Evolutionary conservation across 116 monocot species (phyloP).

Genomic region (Thalassia testudinum): DNA sequence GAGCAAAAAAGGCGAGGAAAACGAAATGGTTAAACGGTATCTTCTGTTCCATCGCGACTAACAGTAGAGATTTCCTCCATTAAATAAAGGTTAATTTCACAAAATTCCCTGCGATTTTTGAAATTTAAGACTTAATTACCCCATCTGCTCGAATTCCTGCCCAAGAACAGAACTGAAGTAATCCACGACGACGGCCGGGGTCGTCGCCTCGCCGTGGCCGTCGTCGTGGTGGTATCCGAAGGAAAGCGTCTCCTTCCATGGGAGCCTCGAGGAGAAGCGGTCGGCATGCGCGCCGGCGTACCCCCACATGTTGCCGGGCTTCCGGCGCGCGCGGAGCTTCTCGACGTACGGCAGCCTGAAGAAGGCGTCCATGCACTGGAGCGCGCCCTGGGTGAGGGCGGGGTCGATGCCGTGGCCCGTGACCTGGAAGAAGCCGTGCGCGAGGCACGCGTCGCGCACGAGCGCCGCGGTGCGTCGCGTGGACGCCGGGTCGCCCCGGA

Average conservation of each 20-base stretch:
- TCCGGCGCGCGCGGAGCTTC: conserved; percentile 34
- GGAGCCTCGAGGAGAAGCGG: conserved; percentile 46
- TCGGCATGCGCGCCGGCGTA: conserved; percentile 69
- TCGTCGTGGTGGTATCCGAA: conserved; percentile 24
- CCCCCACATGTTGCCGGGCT: conserved; percentile 58
- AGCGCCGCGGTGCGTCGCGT: conserved; percentile 19
- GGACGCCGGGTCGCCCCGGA: conserved; percentile 14
- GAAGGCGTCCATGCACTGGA: conserved; percentile 42
- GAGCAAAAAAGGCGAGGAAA: no score
- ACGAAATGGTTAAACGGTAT: no score
- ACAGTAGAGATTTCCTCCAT: no score
- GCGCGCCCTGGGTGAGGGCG: conserved; percentile 14
- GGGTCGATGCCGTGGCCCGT: conserved; percentile 33
- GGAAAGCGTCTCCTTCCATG: conserved; percentile 90
- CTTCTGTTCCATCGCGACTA: no score
- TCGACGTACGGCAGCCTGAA: conserved; percentile 31
- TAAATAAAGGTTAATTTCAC: no score
- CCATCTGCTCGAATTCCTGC: conserved; percentile 28
- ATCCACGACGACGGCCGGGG: conserved; percentile 13
- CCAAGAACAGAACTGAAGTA: conserved; percentile 45
- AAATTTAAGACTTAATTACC: conserved; percentile 11
- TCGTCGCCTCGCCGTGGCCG: neutral
- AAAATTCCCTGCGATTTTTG: neutral
- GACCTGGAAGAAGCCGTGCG: conserved; percentile 48
- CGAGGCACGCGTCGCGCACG: conserved; percentile 29